Evolutionary conservation across 1,284 basidiomycete genomes (phyloP).

Genomic region (Ustanciosporium gigantosporum): DNA sequence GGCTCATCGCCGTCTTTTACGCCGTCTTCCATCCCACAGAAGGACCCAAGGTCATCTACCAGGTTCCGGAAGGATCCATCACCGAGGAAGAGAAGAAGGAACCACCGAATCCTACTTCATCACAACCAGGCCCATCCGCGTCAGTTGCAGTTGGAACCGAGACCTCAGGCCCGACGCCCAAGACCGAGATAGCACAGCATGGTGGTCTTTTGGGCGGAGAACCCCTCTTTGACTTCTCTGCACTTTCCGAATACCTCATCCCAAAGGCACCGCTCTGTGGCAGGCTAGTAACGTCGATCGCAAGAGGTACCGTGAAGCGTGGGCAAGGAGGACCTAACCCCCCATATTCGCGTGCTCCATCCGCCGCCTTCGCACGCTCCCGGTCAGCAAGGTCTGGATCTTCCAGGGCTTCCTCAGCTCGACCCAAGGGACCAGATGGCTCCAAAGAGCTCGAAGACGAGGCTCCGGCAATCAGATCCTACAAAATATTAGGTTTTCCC

Average conservation of each 20-base stretch:
- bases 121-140: not conserved
- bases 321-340: conserved; percentile 2
- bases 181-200: conserved; percentile 4
- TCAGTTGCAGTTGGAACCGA: not conserved
- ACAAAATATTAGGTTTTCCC: conserved; percentile 56
- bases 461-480: conserved; percentile 13
- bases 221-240: conserved; percentile 82
- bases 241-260: conserved; percentile 91
- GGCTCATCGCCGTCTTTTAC: conserved; percentile 83
- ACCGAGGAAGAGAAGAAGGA: conserved; percentile 13
- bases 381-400: conserved; percentile 7
- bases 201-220: conserved; percentile 11
- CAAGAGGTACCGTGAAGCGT: conserved; percentile 14
- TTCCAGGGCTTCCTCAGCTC: conserved; percentile 3
- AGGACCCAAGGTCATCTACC: conserved; percentile 83
- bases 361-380: conserved; percentile 7
- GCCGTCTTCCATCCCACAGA: conserved; percentile 79
- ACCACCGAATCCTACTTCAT: too few relatives aligned
- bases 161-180: conserved; percentile 1
- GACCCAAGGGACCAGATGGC: not conserved
- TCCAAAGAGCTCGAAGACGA: not conserved
- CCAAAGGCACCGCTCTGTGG: conserved; percentile 85
- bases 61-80: conserved; percentile 76
- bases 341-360: too few relatives aligned
- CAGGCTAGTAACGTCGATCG: conserved; percentile 72